phyloP scores from a whole-genome alignment of 2,329 filamentous ascomycete genomes.

The Biscogniauxia mediterranea region DNA sequence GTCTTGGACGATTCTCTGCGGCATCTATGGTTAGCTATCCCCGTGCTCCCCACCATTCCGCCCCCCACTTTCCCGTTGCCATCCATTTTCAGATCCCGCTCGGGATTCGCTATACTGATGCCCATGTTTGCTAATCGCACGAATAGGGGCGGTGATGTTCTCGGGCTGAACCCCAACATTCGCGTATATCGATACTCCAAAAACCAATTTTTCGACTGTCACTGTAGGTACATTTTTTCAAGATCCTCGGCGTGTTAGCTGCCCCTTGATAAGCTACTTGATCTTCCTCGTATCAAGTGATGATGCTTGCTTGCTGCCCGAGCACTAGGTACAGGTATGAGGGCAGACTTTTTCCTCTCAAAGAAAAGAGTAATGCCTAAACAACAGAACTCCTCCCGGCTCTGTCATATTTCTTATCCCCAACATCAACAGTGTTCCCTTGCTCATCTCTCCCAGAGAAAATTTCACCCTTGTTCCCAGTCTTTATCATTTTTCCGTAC shows the following conservation, averaged over 20 bases:
- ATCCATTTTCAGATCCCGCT: background rate
- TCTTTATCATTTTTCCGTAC: background rate
- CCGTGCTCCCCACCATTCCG: background rate
- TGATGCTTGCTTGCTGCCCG: background rate
- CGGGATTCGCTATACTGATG: background rate
- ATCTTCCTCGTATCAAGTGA: constrained; percentile 1
- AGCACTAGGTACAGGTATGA: background rate
- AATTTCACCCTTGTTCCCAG: background rate
- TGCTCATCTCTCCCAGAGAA: background rate
- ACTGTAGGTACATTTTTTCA: constrained; percentile 62
- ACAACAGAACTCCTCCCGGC: background rate
- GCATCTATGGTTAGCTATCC: constrained; percentile 44
- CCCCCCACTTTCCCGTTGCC: background rate
- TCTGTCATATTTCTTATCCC: background rate
- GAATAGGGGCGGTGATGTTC: constrained; percentile 74
- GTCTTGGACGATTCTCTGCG: constrained; percentile 41
- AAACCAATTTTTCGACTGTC: constrained; percentile 88
- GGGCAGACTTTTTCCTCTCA: background rate
- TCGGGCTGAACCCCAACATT: constrained; percentile 88
- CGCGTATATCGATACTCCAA: constrained; percentile 82
- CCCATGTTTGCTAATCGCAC: constrained; percentile 7
- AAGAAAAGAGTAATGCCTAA: background rate
- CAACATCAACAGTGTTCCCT: background rate
- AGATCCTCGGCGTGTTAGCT: background rate
- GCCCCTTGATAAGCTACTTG: background rate